A percentile compares a stretch with the other conserved stretches of the same genome.
phyloP scores from a whole-genome alignment of 768 basidiomycete genomes.

The Podaxis carcinomalis region DNA sequence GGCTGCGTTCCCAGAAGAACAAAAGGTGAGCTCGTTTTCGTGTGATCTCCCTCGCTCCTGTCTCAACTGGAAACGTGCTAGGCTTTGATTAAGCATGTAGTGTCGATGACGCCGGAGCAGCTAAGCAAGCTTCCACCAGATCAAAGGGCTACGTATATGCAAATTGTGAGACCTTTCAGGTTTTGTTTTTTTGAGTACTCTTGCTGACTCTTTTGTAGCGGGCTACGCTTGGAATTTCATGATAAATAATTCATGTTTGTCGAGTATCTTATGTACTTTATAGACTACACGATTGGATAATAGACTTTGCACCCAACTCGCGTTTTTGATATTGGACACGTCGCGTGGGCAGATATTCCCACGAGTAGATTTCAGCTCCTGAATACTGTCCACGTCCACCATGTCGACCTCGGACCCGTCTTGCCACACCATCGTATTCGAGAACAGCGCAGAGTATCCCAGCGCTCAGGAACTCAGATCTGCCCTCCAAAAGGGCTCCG shows the following conservation, averaged over 20 bases:
- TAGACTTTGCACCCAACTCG: too few species aligned
- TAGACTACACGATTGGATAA: too few species aligned
- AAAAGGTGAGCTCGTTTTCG: conserved; percentile 42
- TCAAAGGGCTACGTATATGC: conserved; percentile 75
- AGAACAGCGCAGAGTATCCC: conserved; percentile 69
- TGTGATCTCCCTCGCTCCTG: conserved; percentile 1
- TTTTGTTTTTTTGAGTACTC: background rate
- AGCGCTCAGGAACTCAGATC: conserved; percentile 79
- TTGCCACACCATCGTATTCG: conserved; percentile 78
- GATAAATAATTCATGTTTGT: too few species aligned
- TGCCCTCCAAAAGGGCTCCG: conserved; percentile 89
- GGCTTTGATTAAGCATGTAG: conserved; percentile 74
- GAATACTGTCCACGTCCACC: conserved; percentile 14
- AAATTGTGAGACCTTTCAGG: conserved; percentile 56
- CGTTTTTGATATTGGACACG: conserved; percentile 7
- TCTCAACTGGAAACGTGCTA: conserved; percentile 16
- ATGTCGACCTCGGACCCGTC: conserved; percentile 52
- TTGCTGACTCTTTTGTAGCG: conserved; percentile 22
- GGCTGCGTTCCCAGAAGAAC: conserved; percentile 61
- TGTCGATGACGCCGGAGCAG: conserved; percentile 83
- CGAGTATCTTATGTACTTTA: too few species aligned
- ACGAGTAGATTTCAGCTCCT: conserved; percentile 8
- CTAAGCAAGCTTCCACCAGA: conserved; percentile 68
- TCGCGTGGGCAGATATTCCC: conserved; percentile 15
- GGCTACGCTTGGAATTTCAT: conserved; percentile 31